Evolutionary conservation across 2,329 filamentous ascomycete species (phyloP).

Genomic region (Xylariaceae sp.): DNA sequence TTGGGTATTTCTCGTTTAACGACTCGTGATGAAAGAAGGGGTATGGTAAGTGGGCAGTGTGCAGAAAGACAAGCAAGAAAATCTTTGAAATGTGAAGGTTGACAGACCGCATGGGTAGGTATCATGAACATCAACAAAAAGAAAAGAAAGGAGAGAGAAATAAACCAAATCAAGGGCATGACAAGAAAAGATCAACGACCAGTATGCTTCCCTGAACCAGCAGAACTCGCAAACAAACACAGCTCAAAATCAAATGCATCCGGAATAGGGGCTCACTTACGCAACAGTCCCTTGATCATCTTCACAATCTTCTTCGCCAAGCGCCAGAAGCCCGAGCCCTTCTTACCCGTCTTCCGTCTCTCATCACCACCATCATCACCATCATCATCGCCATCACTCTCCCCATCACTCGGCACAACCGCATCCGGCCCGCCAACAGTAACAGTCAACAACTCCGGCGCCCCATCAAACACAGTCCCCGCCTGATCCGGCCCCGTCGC

Average conservation of each 20-base stretch:
- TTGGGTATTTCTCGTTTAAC: neutral
- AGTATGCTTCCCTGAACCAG: too few species aligned
- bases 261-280: slow-evolving; percentile 3
- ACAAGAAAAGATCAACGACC: too few species aligned
- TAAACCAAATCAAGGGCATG: too few species aligned
- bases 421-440: slow-evolving; percentile 44
- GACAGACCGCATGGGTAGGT: neutral
- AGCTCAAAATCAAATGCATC: too few species aligned
- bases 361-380: slow-evolving; percentile 13
- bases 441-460: slow-evolving; percentile 51
- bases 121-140: neutral
- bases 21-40: neutral
- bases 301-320: slow-evolving; percentile 11
- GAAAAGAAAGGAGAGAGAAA: neutral
- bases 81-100: too few species aligned
- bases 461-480: slow-evolving; percentile 54
- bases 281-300: slow-evolving; percentile 10
- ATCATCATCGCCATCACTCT: slow-evolving; percentile 14
- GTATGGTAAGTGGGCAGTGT: neutral
- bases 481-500: slow-evolving; percentile 50
- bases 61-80: neutral
- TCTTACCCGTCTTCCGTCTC: slow-evolving; percentile 22
- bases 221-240: too few species aligned
- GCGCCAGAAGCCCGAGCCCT: slow-evolving; percentile 13
- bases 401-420: slow-evolving; percentile 3